A percentile compares a stretch with the other conserved stretches of the same genome.
Conservation (phyloP, 2,329 filamentous ascomycete genomes). For the Eutypa lata region DNA sequence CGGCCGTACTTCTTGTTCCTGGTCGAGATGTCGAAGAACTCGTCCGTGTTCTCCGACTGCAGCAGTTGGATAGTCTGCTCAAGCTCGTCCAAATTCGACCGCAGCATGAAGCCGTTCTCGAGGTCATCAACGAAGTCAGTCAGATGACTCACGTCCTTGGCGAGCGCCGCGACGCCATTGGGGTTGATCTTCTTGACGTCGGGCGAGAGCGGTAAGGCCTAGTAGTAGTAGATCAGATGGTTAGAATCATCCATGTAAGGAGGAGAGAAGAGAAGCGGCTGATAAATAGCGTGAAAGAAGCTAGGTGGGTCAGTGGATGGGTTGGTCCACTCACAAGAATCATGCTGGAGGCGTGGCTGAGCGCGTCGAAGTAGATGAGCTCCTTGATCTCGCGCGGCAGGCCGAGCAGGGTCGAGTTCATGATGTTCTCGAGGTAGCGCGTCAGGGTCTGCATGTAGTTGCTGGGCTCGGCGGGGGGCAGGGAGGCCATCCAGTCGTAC, state of each 20-base stretch:
- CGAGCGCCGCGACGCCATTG: constrained; percentile 76
- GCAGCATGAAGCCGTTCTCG: constrained; percentile 78
- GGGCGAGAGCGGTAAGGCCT: constrained; percentile 73
- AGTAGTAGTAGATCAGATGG: background rate
- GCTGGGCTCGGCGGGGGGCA: constrained; percentile 68
- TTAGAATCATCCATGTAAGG: no score
- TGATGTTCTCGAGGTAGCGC: constrained; percentile 89
- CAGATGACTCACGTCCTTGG: constrained; percentile 80
- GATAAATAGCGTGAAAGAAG: no score
- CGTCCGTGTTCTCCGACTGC: constrained; percentile 85
- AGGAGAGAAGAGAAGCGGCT: no score
- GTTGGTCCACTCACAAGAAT: constrained; percentile 59
- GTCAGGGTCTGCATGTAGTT: constrained; percentile 96
- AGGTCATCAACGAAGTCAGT: constrained; percentile 83
- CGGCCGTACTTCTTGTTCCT: constrained; percentile 91
- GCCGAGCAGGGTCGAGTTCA: constrained; percentile 89
- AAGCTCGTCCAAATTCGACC: constrained; percentile 86
- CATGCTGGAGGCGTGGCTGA: constrained; percentile 84
- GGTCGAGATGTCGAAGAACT: constrained; percentile 90
- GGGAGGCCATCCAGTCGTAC: constrained; percentile 75
- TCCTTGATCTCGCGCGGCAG: constrained; percentile 96
- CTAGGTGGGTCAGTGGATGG: no score
- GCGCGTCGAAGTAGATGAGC: constrained; percentile 94
- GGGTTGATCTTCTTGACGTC: constrained; percentile 84
- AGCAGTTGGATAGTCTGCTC: constrained; percentile 90